Evolutionary conservation across 257 asterid species (phyloP), one percentile per base, ranked within the genome.

Genomic region (Przewalskia tangutica): DNA sequence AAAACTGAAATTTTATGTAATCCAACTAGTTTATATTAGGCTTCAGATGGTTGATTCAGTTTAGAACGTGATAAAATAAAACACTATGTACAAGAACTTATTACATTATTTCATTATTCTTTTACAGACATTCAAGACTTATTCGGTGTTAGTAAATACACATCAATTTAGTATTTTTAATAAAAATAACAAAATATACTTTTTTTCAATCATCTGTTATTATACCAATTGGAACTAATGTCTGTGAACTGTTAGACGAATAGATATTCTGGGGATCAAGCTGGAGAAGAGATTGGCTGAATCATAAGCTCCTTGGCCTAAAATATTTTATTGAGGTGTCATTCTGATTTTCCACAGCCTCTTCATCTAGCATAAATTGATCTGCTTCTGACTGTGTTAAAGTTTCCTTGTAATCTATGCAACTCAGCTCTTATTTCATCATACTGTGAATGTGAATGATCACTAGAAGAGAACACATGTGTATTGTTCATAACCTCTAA

Each of bases 391-490:
- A 3, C 48, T 83, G 84, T 36, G 60, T 59, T 40, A 86, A 86
- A 64, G 88, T 90, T 91, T 46, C 82, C 87, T 76, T 86, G 65
- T 82, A 93, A 67, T 78, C 86, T 87, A 67, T 81, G 68, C 81
- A 92, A 36, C 87, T 87, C 94, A 23, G 48, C 79, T 79, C 73
- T 66, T 53, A 90, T 46, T 42, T 90, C 95, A 46, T 67, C 81
- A 51, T 67, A 62, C 55, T 83, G 87, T 53, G 58, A 55, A 65
- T 90, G 90, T 1, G 89, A 82, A 79, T 82, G 88, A 86, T 91
- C 97, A 8, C 93, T 90, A 0, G 89, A 90, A 81, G 88, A 87
- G 85, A 93, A 94, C 34, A 88, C 89, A 12, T 87, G 89, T 16
- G 89, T 65, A 82, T 59, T 62, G 70, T 89, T 88, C 65, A 10